phyloP scores from a whole-genome alignment of 2,329 filamentous ascomycete genomes.

The Colletotrichum cuscutae region DNA sequence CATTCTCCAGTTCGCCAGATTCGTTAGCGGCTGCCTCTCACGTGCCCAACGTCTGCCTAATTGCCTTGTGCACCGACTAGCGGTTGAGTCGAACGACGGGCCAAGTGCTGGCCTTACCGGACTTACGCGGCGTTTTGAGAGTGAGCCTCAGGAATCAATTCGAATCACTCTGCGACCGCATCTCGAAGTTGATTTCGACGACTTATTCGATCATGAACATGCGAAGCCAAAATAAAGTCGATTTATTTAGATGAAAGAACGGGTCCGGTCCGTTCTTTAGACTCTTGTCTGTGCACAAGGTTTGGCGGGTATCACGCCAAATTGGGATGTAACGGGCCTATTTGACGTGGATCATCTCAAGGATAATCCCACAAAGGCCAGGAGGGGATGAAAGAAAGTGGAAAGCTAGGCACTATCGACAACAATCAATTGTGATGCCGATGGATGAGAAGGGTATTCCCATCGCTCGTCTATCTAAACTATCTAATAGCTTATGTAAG shows the following conservation, averaged over 20 bases:
- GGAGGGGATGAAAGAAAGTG: background rate
- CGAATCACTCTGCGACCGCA: no score
- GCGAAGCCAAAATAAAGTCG: background rate
- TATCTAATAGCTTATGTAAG: no score
- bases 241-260: background rate
- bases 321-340: background rate
- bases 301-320: background rate
- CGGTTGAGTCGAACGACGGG: background rate
- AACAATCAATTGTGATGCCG: background rate
- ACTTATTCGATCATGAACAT: background rate
- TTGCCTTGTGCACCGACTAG: background rate
- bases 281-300: background rate
- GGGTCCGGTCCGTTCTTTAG: background rate
- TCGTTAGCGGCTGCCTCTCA: background rate
- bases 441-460: background rate
- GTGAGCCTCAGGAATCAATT: no score
- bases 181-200: no score
- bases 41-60: background rate
- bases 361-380: background rate
- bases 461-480: no score
- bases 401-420: background rate
- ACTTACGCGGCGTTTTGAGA: no score
- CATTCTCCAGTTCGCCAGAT: background rate
- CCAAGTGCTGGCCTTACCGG: no score
- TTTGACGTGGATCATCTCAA: background rate